Percentiles rank a stretch among this genome's conserved stretches.
phyloP scores from a whole-genome alignment of 495 filamentous ascomycete genomes.

The Cetradonia linearis region DNA sequence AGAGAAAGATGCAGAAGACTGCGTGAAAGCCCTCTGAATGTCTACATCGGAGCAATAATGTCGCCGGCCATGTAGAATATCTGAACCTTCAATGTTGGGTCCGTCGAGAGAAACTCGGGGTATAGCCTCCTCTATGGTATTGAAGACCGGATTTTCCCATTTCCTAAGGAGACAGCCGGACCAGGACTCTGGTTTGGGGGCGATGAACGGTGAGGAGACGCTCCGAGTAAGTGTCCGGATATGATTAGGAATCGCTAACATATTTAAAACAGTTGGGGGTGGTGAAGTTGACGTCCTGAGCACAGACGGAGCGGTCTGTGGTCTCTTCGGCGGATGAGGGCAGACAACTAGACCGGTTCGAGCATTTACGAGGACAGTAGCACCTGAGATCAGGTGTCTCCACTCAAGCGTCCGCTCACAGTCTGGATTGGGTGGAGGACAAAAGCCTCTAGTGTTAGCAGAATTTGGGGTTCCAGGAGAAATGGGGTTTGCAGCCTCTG shows the following conservation, averaged over 20 bases:
- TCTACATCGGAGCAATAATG: constrained; percentile 23
- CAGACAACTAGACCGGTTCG: constrained; percentile 49
- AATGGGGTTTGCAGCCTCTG: not conserved
- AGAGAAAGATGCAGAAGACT: constrained; percentile 21
- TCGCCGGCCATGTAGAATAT: constrained; percentile 15
- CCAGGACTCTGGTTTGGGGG: constrained; percentile 25
- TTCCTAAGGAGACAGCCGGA: constrained; percentile 32
- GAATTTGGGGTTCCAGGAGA: not conserved
- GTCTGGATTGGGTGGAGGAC: not conserved
- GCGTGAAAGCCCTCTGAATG: constrained; percentile 26
- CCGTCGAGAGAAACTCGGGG: constrained; percentile 29
- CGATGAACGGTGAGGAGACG: constrained; percentile 5
- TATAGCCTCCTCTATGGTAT: constrained; percentile 42
- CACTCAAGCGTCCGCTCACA: constrained; percentile 44
- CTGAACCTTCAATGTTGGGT: constrained; percentile 17
- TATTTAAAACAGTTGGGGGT: not conserved
- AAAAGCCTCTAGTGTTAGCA: not conserved
- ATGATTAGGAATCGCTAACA: not conserved
- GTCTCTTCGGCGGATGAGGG: not conserved
- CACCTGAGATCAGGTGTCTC: constrained; percentile 58
- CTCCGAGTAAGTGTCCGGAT: constrained; percentile 14
- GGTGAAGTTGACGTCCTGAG: not conserved
- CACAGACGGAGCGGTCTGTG: constrained; percentile 9
- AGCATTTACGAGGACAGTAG: constrained; percentile 46
- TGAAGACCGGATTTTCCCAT: constrained; percentile 58